These are phyloP conservation scores for Diaporthe sp. DNA, from an alignment of 2,329 filamentous ascomycete species.

Conservation along the genomic window DNA sequence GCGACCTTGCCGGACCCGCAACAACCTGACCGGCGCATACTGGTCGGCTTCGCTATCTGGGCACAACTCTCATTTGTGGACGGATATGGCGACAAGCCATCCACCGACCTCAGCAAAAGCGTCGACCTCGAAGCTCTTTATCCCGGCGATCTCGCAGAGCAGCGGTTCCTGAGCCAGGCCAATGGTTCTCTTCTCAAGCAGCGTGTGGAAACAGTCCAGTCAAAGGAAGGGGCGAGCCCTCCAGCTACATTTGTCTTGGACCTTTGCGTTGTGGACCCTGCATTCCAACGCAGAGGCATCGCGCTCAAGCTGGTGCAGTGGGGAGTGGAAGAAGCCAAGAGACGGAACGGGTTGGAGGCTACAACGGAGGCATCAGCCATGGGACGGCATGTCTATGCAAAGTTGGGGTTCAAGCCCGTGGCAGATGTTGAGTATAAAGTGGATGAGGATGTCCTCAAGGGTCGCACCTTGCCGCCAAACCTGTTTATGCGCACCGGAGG, in stretches of 20 bases:
- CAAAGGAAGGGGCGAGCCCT: slow-evolving; percentile 54
- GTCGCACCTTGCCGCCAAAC: slow-evolving; percentile 56
- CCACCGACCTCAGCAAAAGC: slow-evolving; percentile 50
- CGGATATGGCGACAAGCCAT: slow-evolving; percentile 60
- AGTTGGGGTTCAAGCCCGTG: slow-evolving; percentile 60
- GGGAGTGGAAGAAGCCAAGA: slow-evolving; percentile 60
- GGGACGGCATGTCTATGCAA: slow-evolving; percentile 62
- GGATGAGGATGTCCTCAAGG: slow-evolving; percentile 57
- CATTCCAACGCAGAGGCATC: slow-evolving; percentile 65
- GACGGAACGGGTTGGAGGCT: slow-evolving; percentile 57
- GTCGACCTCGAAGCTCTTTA: slow-evolving; percentile 55
- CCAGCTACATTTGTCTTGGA: slow-evolving; percentile 66
- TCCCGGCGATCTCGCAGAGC: slow-evolving; percentile 59
- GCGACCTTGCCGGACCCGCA: slow-evolving; percentile 60
- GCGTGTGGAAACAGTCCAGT: slow-evolving; percentile 57
- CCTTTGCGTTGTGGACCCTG: slow-evolving; percentile 66
- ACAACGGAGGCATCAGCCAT: slow-evolving; percentile 63
- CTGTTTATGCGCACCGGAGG: slow-evolving; percentile 61
- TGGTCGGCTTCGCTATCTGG: slow-evolving; percentile 71
- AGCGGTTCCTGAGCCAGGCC: slow-evolving; percentile 61
- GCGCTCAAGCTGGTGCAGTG: slow-evolving; percentile 61
- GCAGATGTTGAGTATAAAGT: slow-evolving; percentile 58
- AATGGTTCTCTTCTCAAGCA: slow-evolving; percentile 59
- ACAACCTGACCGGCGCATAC: slow-evolving; percentile 44
- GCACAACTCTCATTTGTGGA: slow-evolving; percentile 63